Percentiles rank a stretch among this genome's conserved stretches.
Conservation (phyloP, 2,329 filamentous ascomycete genomes). For the Talaromyces amestolkiae region DNA sequence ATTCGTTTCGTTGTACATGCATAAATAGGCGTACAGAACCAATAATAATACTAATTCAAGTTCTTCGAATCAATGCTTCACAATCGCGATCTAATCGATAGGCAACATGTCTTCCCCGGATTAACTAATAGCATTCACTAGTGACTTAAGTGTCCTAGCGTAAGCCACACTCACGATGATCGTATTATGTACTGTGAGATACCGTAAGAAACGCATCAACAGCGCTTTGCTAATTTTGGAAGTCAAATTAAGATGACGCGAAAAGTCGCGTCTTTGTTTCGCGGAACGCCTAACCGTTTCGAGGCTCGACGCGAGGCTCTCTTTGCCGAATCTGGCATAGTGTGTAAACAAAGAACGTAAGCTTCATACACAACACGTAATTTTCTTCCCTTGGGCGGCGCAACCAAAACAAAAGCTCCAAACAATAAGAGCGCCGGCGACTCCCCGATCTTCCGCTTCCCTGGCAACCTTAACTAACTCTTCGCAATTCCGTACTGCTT, state of each 20-base stretch:
- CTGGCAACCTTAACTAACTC: conserved; percentile 11
- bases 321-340: neutral
- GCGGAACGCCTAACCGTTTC: neutral
- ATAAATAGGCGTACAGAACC: conserved; percentile 13
- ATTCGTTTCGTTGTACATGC: conserved; percentile 15
- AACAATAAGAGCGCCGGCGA: neutral
- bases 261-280: conserved; percentile 8
- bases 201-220: neutral
- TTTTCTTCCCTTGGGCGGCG: neutral
- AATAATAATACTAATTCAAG: conserved; percentile 3
- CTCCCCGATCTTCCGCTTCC: conserved; percentile 11
- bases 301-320: neutral
- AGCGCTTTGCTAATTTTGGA: conserved; percentile 2
- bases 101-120: conserved; percentile 6
- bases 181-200: neutral
- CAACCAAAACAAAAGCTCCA: conserved; percentile 8
- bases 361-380: conserved; percentile 10
- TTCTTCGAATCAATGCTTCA: neutral
- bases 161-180: neutral
- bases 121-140: neutral
- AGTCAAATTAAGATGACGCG: neutral
- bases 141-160: neutral
- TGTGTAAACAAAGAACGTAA: conserved; percentile 2
- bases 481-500: neutral
- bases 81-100: conserved; percentile 5